phyloP scores from a whole-genome alignment of 305 asterid species.

The Fraxinus velutina region DNA sequence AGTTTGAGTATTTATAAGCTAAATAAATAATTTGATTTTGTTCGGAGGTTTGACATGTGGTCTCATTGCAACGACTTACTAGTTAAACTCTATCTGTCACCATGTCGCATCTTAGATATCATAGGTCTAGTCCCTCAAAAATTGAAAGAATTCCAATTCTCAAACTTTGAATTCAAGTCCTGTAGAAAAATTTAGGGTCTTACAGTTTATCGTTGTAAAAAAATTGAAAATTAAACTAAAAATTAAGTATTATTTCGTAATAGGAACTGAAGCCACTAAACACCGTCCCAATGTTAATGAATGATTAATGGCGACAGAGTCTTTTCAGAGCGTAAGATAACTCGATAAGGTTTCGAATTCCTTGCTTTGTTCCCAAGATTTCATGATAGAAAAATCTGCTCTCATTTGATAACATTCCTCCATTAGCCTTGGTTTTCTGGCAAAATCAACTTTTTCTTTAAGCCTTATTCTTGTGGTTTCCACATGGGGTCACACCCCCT shows the following conservation, averaged over 20 bases:
- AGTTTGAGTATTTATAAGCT: too few species aligned
- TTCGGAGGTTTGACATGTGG: too few species aligned
- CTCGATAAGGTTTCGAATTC: background rate
- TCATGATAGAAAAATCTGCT: background rate
- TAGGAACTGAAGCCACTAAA: background rate
- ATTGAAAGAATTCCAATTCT: too few species aligned
- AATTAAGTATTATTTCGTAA: too few species aligned
- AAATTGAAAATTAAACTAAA: background rate
- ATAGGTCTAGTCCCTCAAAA: too few species aligned
- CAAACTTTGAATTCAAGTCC: background rate
- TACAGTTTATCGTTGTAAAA: too few species aligned
- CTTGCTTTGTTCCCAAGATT: constrained; percentile 24
- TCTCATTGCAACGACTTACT: too few species aligned
- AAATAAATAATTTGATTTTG: too few species aligned
- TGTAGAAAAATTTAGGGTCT: background rate
- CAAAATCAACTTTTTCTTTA: background rate
- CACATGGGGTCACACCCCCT: background rate
- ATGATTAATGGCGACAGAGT: background rate
- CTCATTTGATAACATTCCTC: constrained; percentile 9
- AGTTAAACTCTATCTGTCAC: too few species aligned
- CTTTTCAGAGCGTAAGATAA: background rate
- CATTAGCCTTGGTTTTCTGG: constrained; percentile 12
- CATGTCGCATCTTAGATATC: too few species aligned
- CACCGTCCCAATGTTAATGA: background rate
- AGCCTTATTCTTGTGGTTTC: background rate